Evolutionary conservation across 2,329 filamentous ascomycete genomes (phyloP).

Genomic region (Pestalotiopsis sp.): DNA sequence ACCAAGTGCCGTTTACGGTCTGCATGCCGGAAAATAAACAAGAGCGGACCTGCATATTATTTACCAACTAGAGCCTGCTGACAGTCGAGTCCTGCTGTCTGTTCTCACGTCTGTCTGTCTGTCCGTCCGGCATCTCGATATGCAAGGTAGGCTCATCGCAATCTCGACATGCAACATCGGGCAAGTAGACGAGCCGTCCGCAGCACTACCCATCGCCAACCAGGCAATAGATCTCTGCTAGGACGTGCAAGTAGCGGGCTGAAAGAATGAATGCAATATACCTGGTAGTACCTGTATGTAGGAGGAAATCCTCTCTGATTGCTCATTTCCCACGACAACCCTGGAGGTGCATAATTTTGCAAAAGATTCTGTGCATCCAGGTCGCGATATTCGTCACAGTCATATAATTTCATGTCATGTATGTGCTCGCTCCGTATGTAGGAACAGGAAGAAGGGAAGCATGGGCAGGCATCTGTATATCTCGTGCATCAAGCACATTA

Average conservation of each 20-base stretch:
- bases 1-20: background rate
- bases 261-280: no score
- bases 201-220: no score
- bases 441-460: background rate
- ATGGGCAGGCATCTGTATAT: background rate
- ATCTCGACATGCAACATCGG: constrained; percentile 3
- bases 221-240: no score
- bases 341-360: constrained; percentile 8
- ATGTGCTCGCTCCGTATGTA: background rate
- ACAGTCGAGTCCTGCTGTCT: background rate
- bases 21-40: background rate
- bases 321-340: background rate
- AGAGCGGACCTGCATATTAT: constrained; percentile 4
- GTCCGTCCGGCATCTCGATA: background rate
- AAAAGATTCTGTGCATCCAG: background rate
- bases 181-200: background rate
- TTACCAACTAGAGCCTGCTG: background rate
- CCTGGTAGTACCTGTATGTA: no score
- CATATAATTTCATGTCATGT: background rate
- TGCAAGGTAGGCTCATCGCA: constrained; percentile 2
- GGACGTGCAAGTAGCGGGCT: no score
- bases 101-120: background rate
- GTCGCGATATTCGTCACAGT: background rate
- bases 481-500: background rate
- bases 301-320: background rate